Evolutionary conservation across 371 early-diverging fungal genomes (phyloP).

Genomic region (Mortierella sp.): DNA sequence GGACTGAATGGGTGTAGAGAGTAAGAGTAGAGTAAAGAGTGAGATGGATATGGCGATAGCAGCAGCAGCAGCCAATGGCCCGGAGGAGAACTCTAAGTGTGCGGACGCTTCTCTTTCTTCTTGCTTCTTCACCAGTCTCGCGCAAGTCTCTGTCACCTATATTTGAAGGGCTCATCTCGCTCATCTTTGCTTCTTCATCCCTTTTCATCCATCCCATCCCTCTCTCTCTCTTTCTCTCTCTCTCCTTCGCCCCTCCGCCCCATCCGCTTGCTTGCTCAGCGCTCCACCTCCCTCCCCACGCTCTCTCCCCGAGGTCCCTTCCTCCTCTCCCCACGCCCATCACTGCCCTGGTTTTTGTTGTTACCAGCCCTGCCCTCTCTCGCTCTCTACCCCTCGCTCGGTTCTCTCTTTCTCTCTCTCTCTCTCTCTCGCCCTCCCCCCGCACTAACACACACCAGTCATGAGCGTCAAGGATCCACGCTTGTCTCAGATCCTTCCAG

Average conservation of each 20-base stretch:
- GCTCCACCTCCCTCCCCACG: neutral
- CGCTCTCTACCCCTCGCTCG: neutral
- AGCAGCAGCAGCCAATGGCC: no score
- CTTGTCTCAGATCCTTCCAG: slow-evolving; percentile 69
- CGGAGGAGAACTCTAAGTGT: no score
- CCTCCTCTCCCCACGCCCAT: no score
- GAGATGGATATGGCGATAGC: no score
- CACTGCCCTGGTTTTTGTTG: no score
- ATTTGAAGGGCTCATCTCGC: slow-evolving; percentile 6
- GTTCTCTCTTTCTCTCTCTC: neutral
- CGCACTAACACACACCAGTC: neutral
- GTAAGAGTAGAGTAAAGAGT: no score
- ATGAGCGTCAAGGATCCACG: slow-evolving; percentile 54
- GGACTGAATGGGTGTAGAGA: no score
- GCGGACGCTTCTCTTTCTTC: no score
- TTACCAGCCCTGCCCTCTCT: neutral
- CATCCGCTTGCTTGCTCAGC: slow-evolving; percentile 1
- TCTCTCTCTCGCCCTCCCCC: neutral
- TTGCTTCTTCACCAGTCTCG: no score
- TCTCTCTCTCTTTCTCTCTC: slow-evolving; percentile 1
- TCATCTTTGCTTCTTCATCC: slow-evolving; percentile 17
- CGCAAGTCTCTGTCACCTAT: no score
- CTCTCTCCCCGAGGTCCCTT: neutral
- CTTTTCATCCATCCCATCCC: neutral
- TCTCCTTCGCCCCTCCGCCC: neutral